phyloP scores from a whole-genome alignment of 331 rosid genomes.

The Pyracantha coccinea region DNA sequence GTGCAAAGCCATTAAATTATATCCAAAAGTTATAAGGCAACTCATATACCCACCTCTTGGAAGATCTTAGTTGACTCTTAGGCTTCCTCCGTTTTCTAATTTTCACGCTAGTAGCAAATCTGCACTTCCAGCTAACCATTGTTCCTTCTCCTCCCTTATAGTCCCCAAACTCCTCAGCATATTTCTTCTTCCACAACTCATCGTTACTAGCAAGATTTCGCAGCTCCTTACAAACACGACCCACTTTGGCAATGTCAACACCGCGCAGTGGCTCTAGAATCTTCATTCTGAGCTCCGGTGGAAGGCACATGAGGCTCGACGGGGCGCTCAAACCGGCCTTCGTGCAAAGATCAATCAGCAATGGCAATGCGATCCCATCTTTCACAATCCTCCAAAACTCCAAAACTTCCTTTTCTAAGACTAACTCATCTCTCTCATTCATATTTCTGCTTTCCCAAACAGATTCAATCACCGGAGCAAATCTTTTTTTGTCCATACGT shows the following conservation, averaged over 20 bases:
- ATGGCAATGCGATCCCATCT: slow-evolving; percentile 60
- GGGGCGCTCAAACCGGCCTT: slow-evolving; percentile 46
- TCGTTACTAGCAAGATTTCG: slow-evolving; percentile 29
- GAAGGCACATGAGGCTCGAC: slow-evolving; percentile 55
- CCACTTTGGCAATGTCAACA: slow-evolving; percentile 45
- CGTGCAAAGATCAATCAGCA: slow-evolving; percentile 62
- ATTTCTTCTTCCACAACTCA: slow-evolving; percentile 61
- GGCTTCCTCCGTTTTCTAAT: slow-evolving; percentile 2
- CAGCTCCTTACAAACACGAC: slow-evolving; percentile 46
- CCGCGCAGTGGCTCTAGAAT: slow-evolving; percentile 49
- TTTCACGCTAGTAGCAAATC: slow-evolving; percentile 1
- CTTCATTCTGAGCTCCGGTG: slow-evolving; percentile 45
- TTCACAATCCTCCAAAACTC: slow-evolving; percentile 66
- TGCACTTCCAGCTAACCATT: slow-evolving; percentile 19
- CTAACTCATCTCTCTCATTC: background rate
- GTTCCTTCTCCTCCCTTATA: background rate
- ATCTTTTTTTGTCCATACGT: slow-evolving; percentile 32
- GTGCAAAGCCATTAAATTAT: too few species aligned
- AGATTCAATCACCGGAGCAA: slow-evolving; percentile 26
- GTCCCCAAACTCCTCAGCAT: slow-evolving; percentile 33
- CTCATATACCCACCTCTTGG: background rate
- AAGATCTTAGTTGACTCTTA: slow-evolving; percentile 9
- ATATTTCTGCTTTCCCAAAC: slow-evolving; percentile 21
- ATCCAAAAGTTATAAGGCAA: background rate
- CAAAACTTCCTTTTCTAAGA: slow-evolving; percentile 9